Evolutionary conservation across 306 rosid species (phyloP).

Genomic region (Quercus parvula): DNA sequence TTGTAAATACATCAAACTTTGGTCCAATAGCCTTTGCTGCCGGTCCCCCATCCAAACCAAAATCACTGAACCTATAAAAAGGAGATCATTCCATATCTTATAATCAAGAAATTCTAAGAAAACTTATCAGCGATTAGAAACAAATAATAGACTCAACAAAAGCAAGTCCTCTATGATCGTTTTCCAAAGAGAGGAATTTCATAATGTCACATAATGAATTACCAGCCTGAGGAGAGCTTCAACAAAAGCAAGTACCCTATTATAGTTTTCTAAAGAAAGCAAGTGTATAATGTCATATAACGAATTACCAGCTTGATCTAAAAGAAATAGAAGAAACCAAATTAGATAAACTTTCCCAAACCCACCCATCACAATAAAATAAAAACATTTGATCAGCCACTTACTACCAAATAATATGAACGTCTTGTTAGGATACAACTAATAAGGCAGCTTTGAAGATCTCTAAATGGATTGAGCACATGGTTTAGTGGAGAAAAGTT

Average conservation of each 20-base stretch:
- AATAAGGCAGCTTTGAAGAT: neutral
- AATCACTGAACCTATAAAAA: conserved; percentile 40
- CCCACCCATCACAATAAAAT: neutral
- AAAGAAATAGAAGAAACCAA: neutral
- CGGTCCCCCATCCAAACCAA: conserved; percentile 53
- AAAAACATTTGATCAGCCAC: neutral
- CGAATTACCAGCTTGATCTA: neutral
- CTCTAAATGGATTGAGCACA: neutral
- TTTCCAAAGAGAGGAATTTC: neutral
- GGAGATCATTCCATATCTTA: neutral
- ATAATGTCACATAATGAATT: neutral
- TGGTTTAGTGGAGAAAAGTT: neutral
- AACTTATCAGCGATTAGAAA: neutral
- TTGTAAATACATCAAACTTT: conserved; percentile 39
- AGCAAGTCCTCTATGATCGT: neutral
- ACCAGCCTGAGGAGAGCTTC: neutral
- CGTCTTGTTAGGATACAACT: neutral
- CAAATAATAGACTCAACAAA: neutral
- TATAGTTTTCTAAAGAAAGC: neutral
- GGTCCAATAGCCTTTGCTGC: conserved; percentile 48
- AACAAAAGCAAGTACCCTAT: neutral
- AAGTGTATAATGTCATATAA: neutral
- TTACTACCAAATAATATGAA: neutral
- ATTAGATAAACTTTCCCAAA: neutral
- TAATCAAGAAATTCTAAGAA: neutral